These are phyloP conservation scores for Sindora glabra DNA, from an alignment of 306 rosid genomes.

Conservation along the genomic window DNA sequence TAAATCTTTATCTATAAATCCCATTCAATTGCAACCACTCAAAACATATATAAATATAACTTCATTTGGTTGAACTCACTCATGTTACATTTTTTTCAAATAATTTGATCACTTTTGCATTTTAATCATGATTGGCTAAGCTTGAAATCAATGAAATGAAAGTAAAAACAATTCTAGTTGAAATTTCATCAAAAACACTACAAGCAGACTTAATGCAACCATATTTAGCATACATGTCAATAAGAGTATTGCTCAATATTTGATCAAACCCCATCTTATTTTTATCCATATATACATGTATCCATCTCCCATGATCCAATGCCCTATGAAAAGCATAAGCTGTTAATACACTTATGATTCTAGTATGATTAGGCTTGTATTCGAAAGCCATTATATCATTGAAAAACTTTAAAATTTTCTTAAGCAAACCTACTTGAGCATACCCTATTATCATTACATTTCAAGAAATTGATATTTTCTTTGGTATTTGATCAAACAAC, in stretches of 20 bases:
- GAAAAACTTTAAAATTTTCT: constrained; percentile 37
- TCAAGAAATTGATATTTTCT: constrained; percentile 39
- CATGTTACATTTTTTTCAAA: constrained; percentile 27
- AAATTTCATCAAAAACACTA: constrained; percentile 25
- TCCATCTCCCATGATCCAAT: constrained; percentile 46
- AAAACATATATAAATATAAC: constrained; percentile 34
- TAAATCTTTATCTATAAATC: constrained; percentile 32
- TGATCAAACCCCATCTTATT: constrained; percentile 23
- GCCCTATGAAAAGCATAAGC: constrained; percentile 42
- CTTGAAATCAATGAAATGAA: constrained; percentile 41
- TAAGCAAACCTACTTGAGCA: constrained; percentile 31
- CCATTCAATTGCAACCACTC: constrained; percentile 43
- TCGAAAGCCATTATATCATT: constrained; percentile 31
- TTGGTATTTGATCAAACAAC: constrained; percentile 36
- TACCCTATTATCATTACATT: constrained; percentile 40
- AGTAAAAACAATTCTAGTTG: constrained; percentile 28
- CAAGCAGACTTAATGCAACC: constrained; percentile 30
- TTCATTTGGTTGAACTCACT: constrained; percentile 38
- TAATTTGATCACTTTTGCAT: constrained; percentile 25
- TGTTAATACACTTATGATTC: constrained; percentile 33
- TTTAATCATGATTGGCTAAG: constrained; percentile 31
- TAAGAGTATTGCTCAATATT: constrained; percentile 32
- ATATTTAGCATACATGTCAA: constrained; percentile 43
- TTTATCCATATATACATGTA: constrained; percentile 31
- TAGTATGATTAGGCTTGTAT: constrained; percentile 22